Conservation (phyloP, 2,329 filamentous ascomycete species). For the Alternaria sp. region DNA sequence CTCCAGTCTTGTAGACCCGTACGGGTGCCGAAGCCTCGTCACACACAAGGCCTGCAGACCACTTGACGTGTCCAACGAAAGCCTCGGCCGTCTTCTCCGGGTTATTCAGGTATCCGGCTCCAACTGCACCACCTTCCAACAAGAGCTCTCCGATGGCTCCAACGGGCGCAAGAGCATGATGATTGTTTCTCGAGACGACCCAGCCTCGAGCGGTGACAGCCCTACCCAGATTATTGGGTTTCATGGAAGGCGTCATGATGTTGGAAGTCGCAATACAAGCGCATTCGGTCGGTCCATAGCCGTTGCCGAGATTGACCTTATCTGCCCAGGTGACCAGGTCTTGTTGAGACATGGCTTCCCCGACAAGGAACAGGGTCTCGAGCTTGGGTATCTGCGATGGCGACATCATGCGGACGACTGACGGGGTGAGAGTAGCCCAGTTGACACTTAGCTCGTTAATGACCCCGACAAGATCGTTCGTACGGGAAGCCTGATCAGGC, state of each 20-base stretch:
- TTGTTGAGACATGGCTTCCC: conserved; percentile 47
- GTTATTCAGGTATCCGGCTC: conserved; percentile 45
- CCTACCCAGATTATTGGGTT: conserved; percentile 49
- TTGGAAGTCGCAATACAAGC: conserved; percentile 47
- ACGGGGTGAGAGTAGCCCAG: conserved; percentile 57
- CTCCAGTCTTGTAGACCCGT: conserved; percentile 50
- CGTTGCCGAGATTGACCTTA: conserved; percentile 49
- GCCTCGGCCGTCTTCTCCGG: conserved; percentile 41
- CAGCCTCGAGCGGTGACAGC: conserved; percentile 47
- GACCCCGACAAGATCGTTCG: conserved; percentile 57
- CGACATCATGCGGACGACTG: conserved; percentile 45
- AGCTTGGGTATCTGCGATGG: conserved; percentile 41
- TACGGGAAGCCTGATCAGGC: conserved; percentile 57
- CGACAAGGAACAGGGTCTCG: conserved; percentile 41
- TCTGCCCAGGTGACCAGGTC: conserved; percentile 50
- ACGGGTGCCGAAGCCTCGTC: conserved; percentile 7
- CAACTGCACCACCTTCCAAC: conserved; percentile 51
- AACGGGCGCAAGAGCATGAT: conserved; percentile 47
- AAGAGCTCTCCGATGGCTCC: conserved; percentile 55
- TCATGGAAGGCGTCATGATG: conserved; percentile 37
- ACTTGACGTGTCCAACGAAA: conserved; percentile 38
- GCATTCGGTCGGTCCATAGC: conserved; percentile 54
- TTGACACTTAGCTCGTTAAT: conserved; percentile 52
- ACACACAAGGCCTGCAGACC: conserved; percentile 22
- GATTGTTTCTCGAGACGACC: conserved; percentile 51